Base-by-base conservation (phyloP, 2,329 filamentous ascomycete genomes). In the Zymoseptoria pseudotritici region DNA sequence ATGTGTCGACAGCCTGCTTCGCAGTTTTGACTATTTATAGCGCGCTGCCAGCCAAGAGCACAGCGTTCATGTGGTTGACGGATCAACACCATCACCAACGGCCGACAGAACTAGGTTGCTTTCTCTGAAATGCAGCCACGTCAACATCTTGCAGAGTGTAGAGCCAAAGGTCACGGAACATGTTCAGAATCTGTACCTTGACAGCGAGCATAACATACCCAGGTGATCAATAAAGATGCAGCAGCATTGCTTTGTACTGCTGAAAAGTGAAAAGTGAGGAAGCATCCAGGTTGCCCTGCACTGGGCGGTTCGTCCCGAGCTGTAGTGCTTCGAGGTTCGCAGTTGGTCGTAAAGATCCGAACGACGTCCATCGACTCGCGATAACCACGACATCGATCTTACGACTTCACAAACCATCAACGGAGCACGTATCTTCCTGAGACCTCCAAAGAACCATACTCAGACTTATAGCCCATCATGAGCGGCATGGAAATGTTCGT, bases 401-500 rank as follows among this genome's bases (percentile, higher is more conserved):
- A 26, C 59, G 58, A 36, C 56, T 50, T 49, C 22, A 55, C 54
- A 58, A 58, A 54, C 56, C 21, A 55, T 31, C 50, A 31, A 21
- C 56, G 22, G 46, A 53, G 51, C 11, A 42, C 56, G 31, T 13
- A 42, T 57, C 46, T 19, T 56, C 51, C n/a, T 50, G 36, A 46
- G 36, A n/a, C 17, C 11, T n/a, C 5, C 2, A 46, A 4, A 17
- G 54, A 22, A 46, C 13, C 57, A 54, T 42, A 19, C 53, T 20
- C 57, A 54, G 13, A 3, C 52, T 17, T 17, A 53, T 46, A 31
- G 54, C 55, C 64, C 55, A 66, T 56, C 52, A 70, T 70, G 68
- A 65, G 67, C 63, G 67, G 67, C 59, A 71, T 72, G 69, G 69
- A 69, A 42, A 65, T 65, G 69, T 70, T 60, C 51, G 66, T 65